Percentiles rank a stretch among this genome's conserved stretches.
phyloP scores from a whole-genome alignment of 768 basidiomycete species.

The Tricholoma sp. region DNA sequence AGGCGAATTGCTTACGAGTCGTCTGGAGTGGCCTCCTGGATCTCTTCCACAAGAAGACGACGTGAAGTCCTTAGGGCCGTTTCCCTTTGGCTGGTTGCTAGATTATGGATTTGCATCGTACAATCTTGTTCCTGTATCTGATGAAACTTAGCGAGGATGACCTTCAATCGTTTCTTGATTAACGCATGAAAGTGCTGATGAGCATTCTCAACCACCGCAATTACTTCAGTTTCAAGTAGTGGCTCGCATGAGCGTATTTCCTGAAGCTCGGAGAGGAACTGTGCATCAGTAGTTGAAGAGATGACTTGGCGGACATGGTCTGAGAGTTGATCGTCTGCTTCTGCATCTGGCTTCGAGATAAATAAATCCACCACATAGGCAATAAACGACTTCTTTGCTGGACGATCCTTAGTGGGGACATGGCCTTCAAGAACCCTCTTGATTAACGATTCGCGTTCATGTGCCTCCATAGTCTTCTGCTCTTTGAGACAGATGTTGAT shows the following conservation, averaged over 20 bases:
- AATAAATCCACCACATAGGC: neutral
- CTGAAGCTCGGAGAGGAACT: neutral
- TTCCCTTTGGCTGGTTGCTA: neutral
- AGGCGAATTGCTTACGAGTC: neutral
- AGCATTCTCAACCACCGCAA: neutral
- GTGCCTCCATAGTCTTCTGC: slow-evolving; percentile 2
- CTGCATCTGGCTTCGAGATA: neutral
- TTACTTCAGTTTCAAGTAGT: neutral
- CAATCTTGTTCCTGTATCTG: neutral
- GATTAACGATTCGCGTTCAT: slow-evolving; percentile 13
- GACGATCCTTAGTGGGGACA: neutral
- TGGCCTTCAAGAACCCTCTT: neutral
- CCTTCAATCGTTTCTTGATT: neutral
- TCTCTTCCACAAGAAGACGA: neutral
- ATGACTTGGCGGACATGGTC: neutral
- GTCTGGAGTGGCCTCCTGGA: neutral
- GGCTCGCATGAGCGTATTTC: neutral
- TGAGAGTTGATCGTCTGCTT: neutral
- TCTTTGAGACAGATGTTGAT: slow-evolving; percentile 7
- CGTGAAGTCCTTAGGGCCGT: neutral
- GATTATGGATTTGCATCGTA: neutral
- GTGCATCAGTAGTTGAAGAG: neutral
- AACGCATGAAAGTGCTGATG: neutral
- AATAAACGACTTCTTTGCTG: neutral
- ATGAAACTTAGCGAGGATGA: neutral